phyloP scores from a whole-genome alignment of 225 moss, liverwort and hornwort genomes.

The Marchantia paleacea region DNA sequence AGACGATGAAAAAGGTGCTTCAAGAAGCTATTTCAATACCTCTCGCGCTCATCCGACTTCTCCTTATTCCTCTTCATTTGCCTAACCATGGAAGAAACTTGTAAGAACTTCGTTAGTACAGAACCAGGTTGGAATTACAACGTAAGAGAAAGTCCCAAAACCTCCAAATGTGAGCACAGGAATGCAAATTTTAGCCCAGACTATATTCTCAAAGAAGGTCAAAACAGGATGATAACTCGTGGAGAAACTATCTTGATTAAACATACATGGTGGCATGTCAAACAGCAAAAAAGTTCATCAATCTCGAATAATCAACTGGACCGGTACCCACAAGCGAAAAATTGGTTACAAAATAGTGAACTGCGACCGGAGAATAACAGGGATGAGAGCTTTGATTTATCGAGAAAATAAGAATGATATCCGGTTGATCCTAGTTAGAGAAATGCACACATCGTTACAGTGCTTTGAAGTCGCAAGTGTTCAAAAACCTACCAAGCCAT shows the following conservation, averaged over 20 bases:
- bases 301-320: background rate
- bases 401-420: too few species aligned
- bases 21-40: conserved; percentile 9
- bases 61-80: conserved; percentile 38
- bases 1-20: too few species aligned
- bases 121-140: too few species aligned
- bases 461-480: background rate
- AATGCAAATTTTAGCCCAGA: too few species aligned
- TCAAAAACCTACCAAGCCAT: conserved; percentile 74
- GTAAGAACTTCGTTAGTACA: background rate
- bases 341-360: background rate
- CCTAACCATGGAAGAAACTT: conserved; percentile 21
- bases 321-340: too few species aligned
- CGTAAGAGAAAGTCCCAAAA: background rate
- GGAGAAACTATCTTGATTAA: too few species aligned
- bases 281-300: background rate
- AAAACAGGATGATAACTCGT: background rate
- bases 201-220: background rate
- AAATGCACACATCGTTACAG: too few species aligned
- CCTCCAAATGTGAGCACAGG: too few species aligned
- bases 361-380: background rate
- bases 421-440: too few species aligned
- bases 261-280: background rate
- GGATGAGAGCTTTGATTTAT: background rate
- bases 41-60: conserved; percentile 24